These are phyloP conservation scores for Cicer bijugum DNA, from an alignment of 306 rosid species.

Conservation along the genomic window DNA sequence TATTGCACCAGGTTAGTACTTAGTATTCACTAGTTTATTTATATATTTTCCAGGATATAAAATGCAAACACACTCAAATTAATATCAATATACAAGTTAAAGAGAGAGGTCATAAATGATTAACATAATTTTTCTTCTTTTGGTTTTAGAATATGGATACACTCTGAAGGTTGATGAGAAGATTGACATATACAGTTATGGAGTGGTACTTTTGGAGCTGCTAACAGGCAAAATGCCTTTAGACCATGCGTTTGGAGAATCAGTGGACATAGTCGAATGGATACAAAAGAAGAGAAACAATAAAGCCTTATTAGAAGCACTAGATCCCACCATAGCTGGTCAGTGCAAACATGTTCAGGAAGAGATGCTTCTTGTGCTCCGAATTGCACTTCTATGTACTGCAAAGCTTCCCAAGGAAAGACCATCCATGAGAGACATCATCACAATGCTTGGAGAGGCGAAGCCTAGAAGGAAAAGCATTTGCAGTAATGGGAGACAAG, in stretches of 20 bases:
- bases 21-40: conserved; percentile 18
- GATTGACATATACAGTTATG: conserved; percentile 82
- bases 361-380: conserved; percentile 87
- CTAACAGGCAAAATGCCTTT: conserved; percentile 71
- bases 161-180: conserved; percentile 84
- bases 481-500: conserved; percentile 54
- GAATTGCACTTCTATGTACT: conserved; percentile 78
- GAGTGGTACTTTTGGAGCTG: conserved; percentile 85
- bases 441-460: conserved; percentile 89
- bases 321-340: conserved; percentile 68
- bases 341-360: conserved; percentile 80
- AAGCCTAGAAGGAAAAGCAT: conserved; percentile 87
- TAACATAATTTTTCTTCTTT: background rate
- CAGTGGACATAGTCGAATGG: conserved; percentile 70
- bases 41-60: background rate
- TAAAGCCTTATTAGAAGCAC: conserved; percentile 55
- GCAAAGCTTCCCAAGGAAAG: conserved; percentile 86
- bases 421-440: conserved; percentile 77
- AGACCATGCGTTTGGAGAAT: conserved; percentile 65
- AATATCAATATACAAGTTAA: conserved; percentile 17
- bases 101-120: conserved; percentile 15
- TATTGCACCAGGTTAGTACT: conserved; percentile 88
- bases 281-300: conserved; percentile 59
- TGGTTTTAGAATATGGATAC: conserved; percentile 75
- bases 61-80: background rate